Percentiles rank a stretch among this genome's conserved stretches.
Conservation (phyloP, 2,329 filamentous ascomycete species). For the Sphaerostilbella broomeana region DNA sequence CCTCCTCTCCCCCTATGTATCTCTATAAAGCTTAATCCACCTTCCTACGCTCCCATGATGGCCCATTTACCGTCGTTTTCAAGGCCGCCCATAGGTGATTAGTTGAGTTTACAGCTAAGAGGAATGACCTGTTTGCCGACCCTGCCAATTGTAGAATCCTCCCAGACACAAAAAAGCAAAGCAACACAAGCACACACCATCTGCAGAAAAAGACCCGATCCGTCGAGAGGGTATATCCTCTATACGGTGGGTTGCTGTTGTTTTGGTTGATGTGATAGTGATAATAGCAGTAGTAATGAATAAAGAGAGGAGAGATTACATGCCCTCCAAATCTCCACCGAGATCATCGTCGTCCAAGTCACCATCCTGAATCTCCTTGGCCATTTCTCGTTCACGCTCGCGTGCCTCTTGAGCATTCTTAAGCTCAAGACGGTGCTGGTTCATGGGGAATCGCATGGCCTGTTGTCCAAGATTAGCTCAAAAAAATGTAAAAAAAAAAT, state of each 20-base stretch:
- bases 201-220: not conserved
- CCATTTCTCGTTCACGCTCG: slow-evolving; percentile 91
- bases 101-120: slow-evolving; percentile 1
- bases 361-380: slow-evolving; percentile 97
- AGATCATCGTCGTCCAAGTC: slow-evolving; percentile 96
- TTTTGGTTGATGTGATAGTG: slow-evolving; percentile 8
- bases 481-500: not conserved
- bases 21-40: not conserved
- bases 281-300: slow-evolving; percentile 14
- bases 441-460: slow-evolving; percentile 99
- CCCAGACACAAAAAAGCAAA: not conserved
- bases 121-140: not conserved
- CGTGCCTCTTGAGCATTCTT: slow-evolving; percentile 99
- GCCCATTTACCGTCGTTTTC: too few species aligned
- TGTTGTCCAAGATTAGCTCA: slow-evolving; percentile 26
- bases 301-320: slow-evolving; percentile 49
- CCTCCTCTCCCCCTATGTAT: not conserved
- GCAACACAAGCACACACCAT: not conserved
- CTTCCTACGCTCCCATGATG: not conserved
- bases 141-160: not conserved
- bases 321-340: slow-evolving; percentile 90
- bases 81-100: not conserved
- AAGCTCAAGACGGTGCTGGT: slow-evolving; percentile 92
- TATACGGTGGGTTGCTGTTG: not conserved
- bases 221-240: too few species aligned